Percentiles rank a stretch among this genome's conserved stretches.
Conservation (phyloP, 352 stramenopile species). For the Salisapilia sapeloensis region DNA sequence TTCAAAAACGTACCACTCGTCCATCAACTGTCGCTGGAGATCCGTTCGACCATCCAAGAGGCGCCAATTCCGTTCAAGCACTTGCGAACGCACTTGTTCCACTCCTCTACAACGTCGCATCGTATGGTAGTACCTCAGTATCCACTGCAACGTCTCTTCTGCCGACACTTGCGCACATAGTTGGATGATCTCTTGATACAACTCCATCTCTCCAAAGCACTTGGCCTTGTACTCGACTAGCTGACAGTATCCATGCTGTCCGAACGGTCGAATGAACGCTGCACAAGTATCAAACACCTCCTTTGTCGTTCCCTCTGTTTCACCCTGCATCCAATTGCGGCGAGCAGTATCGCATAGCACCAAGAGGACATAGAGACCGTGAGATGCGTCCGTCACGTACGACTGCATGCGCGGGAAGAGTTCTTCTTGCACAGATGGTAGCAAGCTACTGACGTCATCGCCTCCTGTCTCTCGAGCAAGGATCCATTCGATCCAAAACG, state of each 20-base stretch:
- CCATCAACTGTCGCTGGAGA: too few species aligned
- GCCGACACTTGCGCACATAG: slow-evolving; percentile 6
- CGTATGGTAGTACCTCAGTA: slow-evolving; percentile 24
- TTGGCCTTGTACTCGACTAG: slow-evolving; percentile 35
- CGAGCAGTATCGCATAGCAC: slow-evolving; percentile 24
- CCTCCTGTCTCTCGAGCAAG: slow-evolving; percentile 21
- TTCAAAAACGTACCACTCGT: slow-evolving; percentile 31
- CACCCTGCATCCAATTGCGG: slow-evolving; percentile 5
- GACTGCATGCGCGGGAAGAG: slow-evolving; percentile 13
- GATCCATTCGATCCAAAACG: slow-evolving; percentile 30
- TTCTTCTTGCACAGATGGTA: slow-evolving; percentile 7
- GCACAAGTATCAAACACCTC: slow-evolving; percentile 10
- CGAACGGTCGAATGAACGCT: slow-evolving; percentile 12
- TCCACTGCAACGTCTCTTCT: slow-evolving; percentile 20
- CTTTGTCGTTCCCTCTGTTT: slow-evolving; percentile 4
- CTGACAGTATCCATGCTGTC: slow-evolving; percentile 10
- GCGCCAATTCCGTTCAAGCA: slow-evolving; percentile 13
- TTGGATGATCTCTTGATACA: slow-evolving; percentile 15
- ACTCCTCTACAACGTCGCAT: slow-evolving; percentile 8
- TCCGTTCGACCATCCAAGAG: slow-evolving; percentile 8
- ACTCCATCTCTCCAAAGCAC: slow-evolving; percentile 11
- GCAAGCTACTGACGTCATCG: slow-evolving; percentile 5
- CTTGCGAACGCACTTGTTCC: slow-evolving; percentile 19
- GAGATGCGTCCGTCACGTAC: slow-evolving; percentile 31
- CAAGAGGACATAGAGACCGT: slow-evolving; percentile 26